phyloP scores from a whole-genome alignment of 768 basidiomycete genomes.

The Hypsizygus marmoreus region DNA sequence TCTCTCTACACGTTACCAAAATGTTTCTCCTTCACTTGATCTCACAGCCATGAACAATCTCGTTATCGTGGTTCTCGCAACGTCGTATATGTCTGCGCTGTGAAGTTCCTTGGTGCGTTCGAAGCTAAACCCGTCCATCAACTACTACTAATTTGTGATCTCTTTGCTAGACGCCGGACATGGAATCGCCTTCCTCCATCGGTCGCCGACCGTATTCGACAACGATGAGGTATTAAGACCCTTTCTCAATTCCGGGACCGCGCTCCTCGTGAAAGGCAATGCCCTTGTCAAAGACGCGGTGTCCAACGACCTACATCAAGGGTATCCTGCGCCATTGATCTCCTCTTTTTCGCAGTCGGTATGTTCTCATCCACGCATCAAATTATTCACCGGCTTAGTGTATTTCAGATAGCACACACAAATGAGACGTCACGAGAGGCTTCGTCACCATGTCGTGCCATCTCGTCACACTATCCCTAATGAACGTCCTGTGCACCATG shows the following conservation, averaged over 20 bases:
- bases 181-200: conserved; percentile 65
- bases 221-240: conserved; percentile 51
- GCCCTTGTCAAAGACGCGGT: conserved; percentile 56
- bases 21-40: too few relatives aligned
- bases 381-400: neutral
- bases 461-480: conserved; percentile 56
- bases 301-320: conserved; percentile 50
- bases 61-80: conserved; percentile 54
- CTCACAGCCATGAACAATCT: conserved; percentile 50
- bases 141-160: neutral
- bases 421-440: conserved; percentile 49
- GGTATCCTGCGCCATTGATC: conserved; percentile 43
- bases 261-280: conserved; percentile 60
- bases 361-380: conserved; percentile 19
- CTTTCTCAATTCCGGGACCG: conserved; percentile 52
- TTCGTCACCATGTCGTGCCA: conserved; percentile 48
- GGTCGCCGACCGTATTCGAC: conserved; percentile 54
- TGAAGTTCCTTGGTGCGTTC: conserved; percentile 48
- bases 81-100: conserved; percentile 51
- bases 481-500: conserved; percentile 57
- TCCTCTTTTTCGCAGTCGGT: conserved; percentile 67
- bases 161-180: conserved; percentile 51
- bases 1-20: too few relatives aligned
- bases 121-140: neutral
- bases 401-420: conserved; percentile 45